Conservation (phyloP, 1,284 basidiomycete species). For the Cutaneotrichosporon dermatis region DNA sequence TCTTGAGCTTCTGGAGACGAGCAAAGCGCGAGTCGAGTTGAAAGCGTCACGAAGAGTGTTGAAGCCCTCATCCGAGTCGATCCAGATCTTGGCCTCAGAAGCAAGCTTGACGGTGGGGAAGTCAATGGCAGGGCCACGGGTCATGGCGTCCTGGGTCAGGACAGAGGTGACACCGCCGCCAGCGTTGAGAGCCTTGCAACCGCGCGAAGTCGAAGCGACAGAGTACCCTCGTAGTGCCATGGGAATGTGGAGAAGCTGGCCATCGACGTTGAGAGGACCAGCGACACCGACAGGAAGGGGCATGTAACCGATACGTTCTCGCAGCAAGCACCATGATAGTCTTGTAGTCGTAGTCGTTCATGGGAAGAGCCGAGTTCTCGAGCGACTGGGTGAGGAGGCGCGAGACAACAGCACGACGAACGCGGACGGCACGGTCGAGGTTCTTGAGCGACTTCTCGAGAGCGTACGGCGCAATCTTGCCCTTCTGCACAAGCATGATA, state of each 20-base stretch:
- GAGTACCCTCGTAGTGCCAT: conserved; percentile 99
- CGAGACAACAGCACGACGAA: conserved; percentile 86
- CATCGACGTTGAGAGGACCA: conserved; percentile 90
- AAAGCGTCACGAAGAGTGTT: conserved; percentile 75
- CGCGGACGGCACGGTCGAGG: conserved; percentile 76
- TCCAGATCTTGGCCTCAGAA: conserved; percentile 81
- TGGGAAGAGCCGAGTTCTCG: conserved; percentile 77
- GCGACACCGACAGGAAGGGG: conserved; percentile 95
- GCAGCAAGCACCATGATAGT: conserved; percentile 96
- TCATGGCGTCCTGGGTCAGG: conserved; percentile 92
- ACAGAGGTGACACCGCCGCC: conserved; percentile 94
- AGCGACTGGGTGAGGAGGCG: conserved; percentile 85
- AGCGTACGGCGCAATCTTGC: conserved; percentile 90
- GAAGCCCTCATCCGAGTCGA: conserved; percentile 80
- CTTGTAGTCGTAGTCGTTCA: conserved; percentile 85
- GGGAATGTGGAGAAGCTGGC: conserved; percentile 78
- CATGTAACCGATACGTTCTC: conserved; percentile 97
- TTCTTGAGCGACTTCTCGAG: conserved; percentile 89
- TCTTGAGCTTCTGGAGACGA: conserved; percentile 73
- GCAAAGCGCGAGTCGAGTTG: conserved; percentile 90
- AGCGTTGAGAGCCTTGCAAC: conserved; percentile 95
- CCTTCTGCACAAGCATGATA: conserved; percentile 79
- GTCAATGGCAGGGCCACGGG: conserved; percentile 93
- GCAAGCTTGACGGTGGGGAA: conserved; percentile 80
- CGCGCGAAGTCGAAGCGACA: conserved; percentile 93